A percentile compares a stretch with the other conserved stretches of the same genome.
phyloP scores from a whole-genome alignment of 352 stramenopile species.

The Peronospora destructor region DNA sequence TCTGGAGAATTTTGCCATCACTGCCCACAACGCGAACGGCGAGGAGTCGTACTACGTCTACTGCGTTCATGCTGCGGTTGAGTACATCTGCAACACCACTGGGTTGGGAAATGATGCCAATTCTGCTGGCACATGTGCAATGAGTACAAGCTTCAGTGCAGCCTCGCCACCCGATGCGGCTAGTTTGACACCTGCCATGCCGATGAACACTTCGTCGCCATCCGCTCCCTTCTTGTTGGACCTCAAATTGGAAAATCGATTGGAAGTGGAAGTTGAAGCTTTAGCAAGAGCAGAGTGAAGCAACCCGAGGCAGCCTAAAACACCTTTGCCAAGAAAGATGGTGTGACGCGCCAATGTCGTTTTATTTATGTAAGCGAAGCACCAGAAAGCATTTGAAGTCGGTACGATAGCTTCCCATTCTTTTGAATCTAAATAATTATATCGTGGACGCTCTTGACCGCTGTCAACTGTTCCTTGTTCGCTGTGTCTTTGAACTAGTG shows the following conservation, averaged over 20 bases:
- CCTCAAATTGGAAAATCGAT: constrained; percentile 10
- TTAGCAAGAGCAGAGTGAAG: not conserved
- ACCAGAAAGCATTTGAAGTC: constrained; percentile 4
- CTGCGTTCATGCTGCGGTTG: constrained; percentile 75
- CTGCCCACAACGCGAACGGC: constrained; percentile 63
- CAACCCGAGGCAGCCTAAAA: constrained; percentile 9
- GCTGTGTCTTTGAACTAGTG: constrained; percentile 57
- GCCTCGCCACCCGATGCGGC: constrained; percentile 19
- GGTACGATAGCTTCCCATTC: constrained; percentile 1
- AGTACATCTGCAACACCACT: constrained; percentile 78
- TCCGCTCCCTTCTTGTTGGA: constrained; percentile 15
- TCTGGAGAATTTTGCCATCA: constrained; percentile 82
- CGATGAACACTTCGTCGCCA: constrained; percentile 14
- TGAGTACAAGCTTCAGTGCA: constrained; percentile 18
- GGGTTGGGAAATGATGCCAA: constrained; percentile 18
- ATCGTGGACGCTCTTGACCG: constrained; percentile 11
- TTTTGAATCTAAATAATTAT: constrained; percentile 29
- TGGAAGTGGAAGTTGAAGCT: constrained; percentile 11
- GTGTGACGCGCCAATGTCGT: constrained; percentile 16
- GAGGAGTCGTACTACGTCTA: constrained; percentile 89
- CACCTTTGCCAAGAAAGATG: not conserved
- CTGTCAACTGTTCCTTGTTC: constrained; percentile 4
- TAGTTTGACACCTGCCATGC: constrained; percentile 15
- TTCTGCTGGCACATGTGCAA: constrained; percentile 1
- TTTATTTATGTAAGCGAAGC: constrained; percentile 32